These are phyloP conservation scores for Zygoascus ofunaensis DNA, from an alignment of 805 yeast genomes.

Conservation along the genomic window DNA sequence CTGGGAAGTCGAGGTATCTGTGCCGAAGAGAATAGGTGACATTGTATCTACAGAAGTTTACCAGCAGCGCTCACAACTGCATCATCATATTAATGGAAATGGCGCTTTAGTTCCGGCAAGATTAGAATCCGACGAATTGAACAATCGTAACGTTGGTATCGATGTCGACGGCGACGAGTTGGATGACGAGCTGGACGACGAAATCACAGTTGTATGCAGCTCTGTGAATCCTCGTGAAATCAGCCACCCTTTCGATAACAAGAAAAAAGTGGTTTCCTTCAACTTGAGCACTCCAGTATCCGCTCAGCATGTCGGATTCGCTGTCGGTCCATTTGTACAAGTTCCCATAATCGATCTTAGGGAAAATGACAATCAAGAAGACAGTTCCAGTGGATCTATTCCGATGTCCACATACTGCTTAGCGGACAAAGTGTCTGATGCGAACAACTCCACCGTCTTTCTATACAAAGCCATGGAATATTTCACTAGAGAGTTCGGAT, in stretches of 20 bases:
- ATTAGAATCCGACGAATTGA: too few relatives aligned
- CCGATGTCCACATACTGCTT: constrained; percentile 56
- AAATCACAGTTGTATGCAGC: constrained; percentile 34
- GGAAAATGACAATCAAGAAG: constrained; percentile 29
- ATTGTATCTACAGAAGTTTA: constrained; percentile 26
- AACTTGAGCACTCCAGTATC: constrained; percentile 75
- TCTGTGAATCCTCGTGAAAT: constrained; percentile 47
- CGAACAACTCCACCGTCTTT: constrained; percentile 65
- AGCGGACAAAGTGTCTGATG: constrained; percentile 48
- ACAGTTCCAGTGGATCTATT: constrained; percentile 26
- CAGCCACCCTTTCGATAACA: constrained; percentile 56
- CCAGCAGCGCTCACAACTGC: too few relatives aligned
- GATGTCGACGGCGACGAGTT: constrained; percentile 31
- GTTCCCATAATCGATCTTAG: constrained; percentile 42
- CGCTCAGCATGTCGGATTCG: constrained; percentile 93
- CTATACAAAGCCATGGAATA: constrained; percentile 72
- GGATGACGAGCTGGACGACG: constrained; percentile 21
- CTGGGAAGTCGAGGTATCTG: constrained; percentile 83
- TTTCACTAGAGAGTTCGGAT: constrained; percentile 80
- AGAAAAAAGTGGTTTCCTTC: constrained; percentile 67
- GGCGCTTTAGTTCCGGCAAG: too few relatives aligned
- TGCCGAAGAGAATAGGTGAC: constrained; percentile 72
- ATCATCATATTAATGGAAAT: background rate
- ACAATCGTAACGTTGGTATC: background rate
- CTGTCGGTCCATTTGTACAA: constrained; percentile 77